Evolutionary conservation across 805 yeast species (phyloP).

Genomic region (Yarrowia sp.): DNA sequence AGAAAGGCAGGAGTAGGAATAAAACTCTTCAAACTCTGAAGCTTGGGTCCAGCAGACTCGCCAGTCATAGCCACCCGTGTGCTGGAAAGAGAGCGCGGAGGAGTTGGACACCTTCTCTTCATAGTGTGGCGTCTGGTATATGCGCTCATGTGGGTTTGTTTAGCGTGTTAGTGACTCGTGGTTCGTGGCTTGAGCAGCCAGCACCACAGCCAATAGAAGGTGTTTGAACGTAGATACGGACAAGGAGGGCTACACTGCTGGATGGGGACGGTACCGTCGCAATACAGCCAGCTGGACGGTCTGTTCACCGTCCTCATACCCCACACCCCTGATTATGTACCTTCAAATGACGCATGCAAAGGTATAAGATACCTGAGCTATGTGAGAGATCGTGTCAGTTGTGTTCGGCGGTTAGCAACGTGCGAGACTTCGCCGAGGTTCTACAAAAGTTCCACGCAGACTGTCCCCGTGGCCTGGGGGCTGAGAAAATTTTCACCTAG

Average conservation of each 20-base stretch:
- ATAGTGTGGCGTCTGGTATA: conserved; percentile 9
- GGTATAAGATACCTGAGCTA: neutral
- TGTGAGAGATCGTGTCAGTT: neutral
- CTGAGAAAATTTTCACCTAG: neutral
- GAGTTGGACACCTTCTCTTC: too few relatives aligned
- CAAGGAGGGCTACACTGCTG: too few relatives aligned
- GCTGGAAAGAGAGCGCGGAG: too few relatives aligned
- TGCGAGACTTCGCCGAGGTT: neutral
- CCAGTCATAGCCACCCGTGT: neutral
- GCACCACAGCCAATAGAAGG: neutral
- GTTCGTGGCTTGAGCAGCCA: conserved; percentile 36
- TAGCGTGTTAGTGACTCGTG: conserved; percentile 6
- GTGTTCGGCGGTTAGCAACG: neutral
- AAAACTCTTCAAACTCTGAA: neutral
- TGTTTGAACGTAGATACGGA: neutral
- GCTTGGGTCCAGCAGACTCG: neutral
- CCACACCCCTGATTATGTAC: conserved; percentile 26
- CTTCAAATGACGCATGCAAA: neutral
- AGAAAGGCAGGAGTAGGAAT: neutral
- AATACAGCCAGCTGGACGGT: too few relatives aligned
- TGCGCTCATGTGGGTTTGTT: conserved; percentile 13
- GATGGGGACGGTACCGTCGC: too few relatives aligned
- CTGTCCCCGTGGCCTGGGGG: conserved; percentile 1
- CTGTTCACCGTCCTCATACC: neutral
- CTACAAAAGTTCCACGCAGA: neutral